These are phyloP conservation scores for Apiospora koreana DNA, from an alignment of 2,329 filamentous ascomycete genomes.

Conservation along the genomic window DNA sequence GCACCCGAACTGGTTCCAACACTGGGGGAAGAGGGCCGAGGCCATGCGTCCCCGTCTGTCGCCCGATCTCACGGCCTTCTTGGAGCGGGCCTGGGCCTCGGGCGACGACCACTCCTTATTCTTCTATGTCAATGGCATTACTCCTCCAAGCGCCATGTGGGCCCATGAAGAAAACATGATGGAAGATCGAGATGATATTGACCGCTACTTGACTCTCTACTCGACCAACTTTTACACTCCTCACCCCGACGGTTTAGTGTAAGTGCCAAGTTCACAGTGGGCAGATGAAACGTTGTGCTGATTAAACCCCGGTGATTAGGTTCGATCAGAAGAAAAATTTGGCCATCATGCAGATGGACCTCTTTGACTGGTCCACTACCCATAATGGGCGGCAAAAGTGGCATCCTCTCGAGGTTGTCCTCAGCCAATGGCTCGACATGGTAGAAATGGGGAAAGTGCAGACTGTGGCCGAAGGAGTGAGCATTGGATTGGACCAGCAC, in stretches of 20 bases:
- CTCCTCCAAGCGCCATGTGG: constrained; percentile 14
- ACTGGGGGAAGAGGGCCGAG: constrained; percentile 10
- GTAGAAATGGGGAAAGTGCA: constrained; percentile 19
- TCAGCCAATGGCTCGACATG: constrained; percentile 20
- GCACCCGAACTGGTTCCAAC: constrained; percentile 12
- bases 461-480: constrained; percentile 8
- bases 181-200: background rate
- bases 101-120: constrained; percentile 16
- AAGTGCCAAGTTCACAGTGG: background rate
- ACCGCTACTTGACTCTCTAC: constrained; percentile 17
- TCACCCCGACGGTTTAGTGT: constrained; percentile 12
- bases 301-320: constrained; percentile 7
- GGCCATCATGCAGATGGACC: constrained; percentile 19
- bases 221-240: background rate
- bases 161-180: background rate
- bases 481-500: background rate
- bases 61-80: constrained; percentile 18
- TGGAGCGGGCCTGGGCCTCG: constrained; percentile 15
- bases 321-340: constrained; percentile 18
- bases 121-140: constrained; percentile 19
- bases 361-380: constrained; percentile 11
- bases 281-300: background rate
- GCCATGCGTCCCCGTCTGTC: constrained; percentile 15
- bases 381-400: constrained; percentile 21
- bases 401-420: constrained; percentile 23